Evolutionary conservation across 352 stramenopile genomes (phyloP).

Genomic region (Globisporangium heterothallicum): DNA sequence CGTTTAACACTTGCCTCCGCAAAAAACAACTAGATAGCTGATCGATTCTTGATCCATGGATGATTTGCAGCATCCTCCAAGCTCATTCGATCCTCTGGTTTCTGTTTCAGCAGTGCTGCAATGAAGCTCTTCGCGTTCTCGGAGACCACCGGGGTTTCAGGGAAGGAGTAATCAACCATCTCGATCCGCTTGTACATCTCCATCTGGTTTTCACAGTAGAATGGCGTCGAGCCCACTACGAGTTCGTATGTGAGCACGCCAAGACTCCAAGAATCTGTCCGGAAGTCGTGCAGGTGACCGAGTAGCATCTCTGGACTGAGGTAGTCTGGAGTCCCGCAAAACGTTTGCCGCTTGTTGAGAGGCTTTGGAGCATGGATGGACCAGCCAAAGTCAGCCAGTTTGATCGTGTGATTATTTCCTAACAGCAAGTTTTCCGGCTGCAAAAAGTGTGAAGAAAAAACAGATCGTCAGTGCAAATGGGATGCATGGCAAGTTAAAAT

Average conservation of each 20-base stretch:
- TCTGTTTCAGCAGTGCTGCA: conserved; percentile 40
- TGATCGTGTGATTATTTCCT: conserved; percentile 67
- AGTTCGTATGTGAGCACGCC: conserved; percentile 83
- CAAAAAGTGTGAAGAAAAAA: conserved; percentile 10
- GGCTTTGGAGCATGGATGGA: conserved; percentile 72
- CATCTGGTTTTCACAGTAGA: conserved; percentile 72
- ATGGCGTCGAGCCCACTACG: conserved; percentile 70
- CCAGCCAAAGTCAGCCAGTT: conserved; percentile 87
- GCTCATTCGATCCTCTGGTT: conserved; percentile 55
- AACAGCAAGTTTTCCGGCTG: conserved; percentile 83
- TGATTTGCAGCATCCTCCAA: conserved; percentile 47
- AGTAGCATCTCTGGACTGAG: conserved; percentile 79
- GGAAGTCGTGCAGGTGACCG: conserved; percentile 55
- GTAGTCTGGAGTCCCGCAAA: conserved; percentile 85
- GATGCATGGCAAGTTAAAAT: too few relatives aligned
- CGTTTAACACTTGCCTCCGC: too few relatives aligned
- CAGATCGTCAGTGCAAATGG: neutral
- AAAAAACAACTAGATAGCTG: conserved; percentile 19
- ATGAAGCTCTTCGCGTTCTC: conserved; percentile 64
- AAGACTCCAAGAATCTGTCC: conserved; percentile 78
- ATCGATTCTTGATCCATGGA: conserved; percentile 48
- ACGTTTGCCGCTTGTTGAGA: conserved; percentile 53
- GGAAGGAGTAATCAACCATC: conserved; percentile 53
- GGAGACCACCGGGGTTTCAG: conserved; percentile 38
- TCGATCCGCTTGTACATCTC: conserved; percentile 82